Base-by-base conservation (phyloP, 2,329 filamentous ascomycete genomes). In the Pestalotiopsis sp. region DNA sequence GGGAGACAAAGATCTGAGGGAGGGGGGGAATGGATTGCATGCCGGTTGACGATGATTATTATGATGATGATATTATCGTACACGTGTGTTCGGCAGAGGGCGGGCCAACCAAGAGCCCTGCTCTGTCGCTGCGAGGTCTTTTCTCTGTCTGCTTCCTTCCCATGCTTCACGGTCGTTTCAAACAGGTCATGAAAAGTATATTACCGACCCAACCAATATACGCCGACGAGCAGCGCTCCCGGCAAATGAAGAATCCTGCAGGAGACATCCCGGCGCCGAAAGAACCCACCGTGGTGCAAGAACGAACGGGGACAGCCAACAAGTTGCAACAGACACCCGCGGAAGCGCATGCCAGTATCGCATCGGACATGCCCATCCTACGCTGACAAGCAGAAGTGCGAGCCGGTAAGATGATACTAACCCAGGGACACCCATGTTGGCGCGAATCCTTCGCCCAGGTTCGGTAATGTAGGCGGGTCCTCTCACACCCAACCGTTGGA, bases 401-500 rank as follows among this genome's bases (percentile, higher is more conserved):
- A 58, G 57, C 66, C 41, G 66, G 45, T 52, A 52, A 20, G 45
- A n/a, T n/a, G 23, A 49, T n/a, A 20, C 12, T 52, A 17, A 41
- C 52, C 25, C 36, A 31, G 58, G 65, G 56, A 58, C 13, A 52
- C 38, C 66, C 59, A 62, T 63, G 66, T 36, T 67, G 45, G 59
- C 36, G 52, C 57, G 31, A 67, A 67, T 67, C 66, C 66, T 67
- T 67, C 66, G 20, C 17, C 17, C 45, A 67, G 57, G 57, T 45
- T 67, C 66, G 57, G 59, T 67, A 62, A 38, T 27, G 57, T 20
- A 38, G 66, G 59, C 45, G 45, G 45, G 45, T 52, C 45, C 45
- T 67, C 25, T 67, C 41, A 67, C 66, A 39, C 36, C 59, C 66
- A 67, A 67, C 66, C 66, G 58, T 67, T 61, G 66, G 58, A 67